phyloP scores from a whole-genome alignment of 148 eudicot species.

The Simmondsia chinensis region DNA sequence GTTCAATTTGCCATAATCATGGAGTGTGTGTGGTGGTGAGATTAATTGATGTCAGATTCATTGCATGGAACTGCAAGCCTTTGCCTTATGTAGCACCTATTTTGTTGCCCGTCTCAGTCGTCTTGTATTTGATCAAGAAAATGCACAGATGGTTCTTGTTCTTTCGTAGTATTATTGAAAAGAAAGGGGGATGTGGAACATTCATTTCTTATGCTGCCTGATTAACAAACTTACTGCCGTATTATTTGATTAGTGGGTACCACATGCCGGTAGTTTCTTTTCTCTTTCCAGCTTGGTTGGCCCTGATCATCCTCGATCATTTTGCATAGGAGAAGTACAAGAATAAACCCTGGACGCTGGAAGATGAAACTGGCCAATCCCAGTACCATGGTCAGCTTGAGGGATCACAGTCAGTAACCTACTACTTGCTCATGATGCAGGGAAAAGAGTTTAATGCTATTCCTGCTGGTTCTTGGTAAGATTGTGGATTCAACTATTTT shows the following conservation, averaged over 20 bases:
- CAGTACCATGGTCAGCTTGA: constrained; percentile 82
- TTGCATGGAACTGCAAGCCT: too few species aligned
- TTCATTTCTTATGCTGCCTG: constrained; percentile 3
- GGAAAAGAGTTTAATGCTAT: constrained; percentile 88
- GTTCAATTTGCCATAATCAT: too few species aligned
- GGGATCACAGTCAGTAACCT: constrained; percentile 75
- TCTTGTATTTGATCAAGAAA: too few species aligned
- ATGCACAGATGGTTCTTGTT: too few species aligned
- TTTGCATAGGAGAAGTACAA: constrained; percentile 67
- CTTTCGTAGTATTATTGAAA: too few species aligned
- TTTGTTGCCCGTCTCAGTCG: too few species aligned
- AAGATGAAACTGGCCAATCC: constrained; percentile 81
- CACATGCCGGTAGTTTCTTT: constrained; percentile 1
- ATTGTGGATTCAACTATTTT: too few species aligned
- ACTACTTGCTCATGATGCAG: constrained; percentile 81
- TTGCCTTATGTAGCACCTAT: too few species aligned
- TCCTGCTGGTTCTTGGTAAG: constrained; percentile 95
- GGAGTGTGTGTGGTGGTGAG: too few species aligned
- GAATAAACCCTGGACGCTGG: constrained; percentile 95
- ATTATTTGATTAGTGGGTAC: constrained; percentile 4
- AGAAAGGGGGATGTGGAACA: neutral
- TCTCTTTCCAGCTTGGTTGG: constrained; percentile 4
- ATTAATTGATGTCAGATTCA: too few species aligned
- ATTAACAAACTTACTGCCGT: constrained; percentile 6
- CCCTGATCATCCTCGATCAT: too few species aligned